These are phyloP conservation scores for Verbena officinalis DNA, from an alignment of 257 asterid genomes.

Conservation along the genomic window DNA sequence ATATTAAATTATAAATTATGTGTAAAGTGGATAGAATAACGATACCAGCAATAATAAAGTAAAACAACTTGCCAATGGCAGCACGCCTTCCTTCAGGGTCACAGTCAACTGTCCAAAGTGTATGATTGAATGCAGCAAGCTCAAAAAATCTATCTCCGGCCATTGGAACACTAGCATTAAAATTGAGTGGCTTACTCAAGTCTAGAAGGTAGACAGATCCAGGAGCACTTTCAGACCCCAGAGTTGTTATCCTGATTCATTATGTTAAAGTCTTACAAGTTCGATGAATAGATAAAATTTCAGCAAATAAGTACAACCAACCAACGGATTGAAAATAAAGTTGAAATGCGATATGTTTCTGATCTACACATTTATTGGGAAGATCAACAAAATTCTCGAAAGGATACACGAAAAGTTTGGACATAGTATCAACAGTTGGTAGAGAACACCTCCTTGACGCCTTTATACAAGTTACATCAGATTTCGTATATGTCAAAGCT, in stretches of 20 bases:
- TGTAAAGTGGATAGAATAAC: constrained; percentile 13
- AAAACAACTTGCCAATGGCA: constrained; percentile 65
- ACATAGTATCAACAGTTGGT: constrained; percentile 36
- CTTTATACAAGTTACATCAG: constrained; percentile 78
- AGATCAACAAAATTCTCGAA: constrained; percentile 23
- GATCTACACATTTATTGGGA: background rate
- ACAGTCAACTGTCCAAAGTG: constrained; percentile 84
- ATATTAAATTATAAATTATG: constrained; percentile 11
- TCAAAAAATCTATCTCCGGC: constrained; percentile 26
- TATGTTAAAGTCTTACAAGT: constrained; percentile 43
- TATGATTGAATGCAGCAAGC: constrained; percentile 56
- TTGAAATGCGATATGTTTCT: constrained; percentile 3
- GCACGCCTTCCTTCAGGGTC: constrained; percentile 58
- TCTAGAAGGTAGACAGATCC: constrained; percentile 74
- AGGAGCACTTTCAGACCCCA: constrained; percentile 72
- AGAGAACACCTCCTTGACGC: constrained; percentile 37
- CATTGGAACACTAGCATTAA: constrained; percentile 33
- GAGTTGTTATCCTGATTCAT: constrained; percentile 68
- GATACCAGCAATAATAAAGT: constrained; percentile 20
- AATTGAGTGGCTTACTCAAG: constrained; percentile 57
- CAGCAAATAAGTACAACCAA: too few species aligned
- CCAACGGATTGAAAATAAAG: too few species aligned
- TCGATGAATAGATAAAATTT: constrained; percentile 11
- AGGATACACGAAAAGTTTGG: constrained; percentile 80
- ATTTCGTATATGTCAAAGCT: constrained; percentile 41